Evolutionary conservation across 1,139 yeast genomes (phyloP).

Genomic region (Nakaseomyces glabratus): DNA sequence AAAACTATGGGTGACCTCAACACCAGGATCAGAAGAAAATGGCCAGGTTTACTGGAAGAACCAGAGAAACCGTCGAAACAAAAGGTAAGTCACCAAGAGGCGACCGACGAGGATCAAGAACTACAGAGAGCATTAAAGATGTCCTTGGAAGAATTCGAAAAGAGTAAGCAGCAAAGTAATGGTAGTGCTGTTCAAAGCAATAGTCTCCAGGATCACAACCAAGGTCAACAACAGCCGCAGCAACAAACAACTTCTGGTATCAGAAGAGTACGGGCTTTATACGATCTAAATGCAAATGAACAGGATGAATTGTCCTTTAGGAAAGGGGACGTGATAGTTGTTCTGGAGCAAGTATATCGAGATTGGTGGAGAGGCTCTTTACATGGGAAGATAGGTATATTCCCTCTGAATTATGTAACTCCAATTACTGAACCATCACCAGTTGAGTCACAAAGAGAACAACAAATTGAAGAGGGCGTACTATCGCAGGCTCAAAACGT

Average conservation of each 20-base stretch:
- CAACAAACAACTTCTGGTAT: slow-evolving; percentile 33
- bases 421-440: slow-evolving; percentile 62
- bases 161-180: slow-evolving; percentile 13
- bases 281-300: slow-evolving; percentile 66
- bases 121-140: slow-evolving; percentile 67
- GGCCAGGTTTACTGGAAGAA: slow-evolving; percentile 38
- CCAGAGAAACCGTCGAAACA: slow-evolving; percentile 55
- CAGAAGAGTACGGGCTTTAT: slow-evolving; percentile 71
- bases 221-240: slow-evolving; percentile 8
- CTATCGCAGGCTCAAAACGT: slow-evolving; percentile 46
- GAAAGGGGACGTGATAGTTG: slow-evolving; percentile 72
- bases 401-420: slow-evolving; percentile 86
- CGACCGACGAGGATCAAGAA: slow-evolving; percentile 68
- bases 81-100: slow-evolving; percentile 38
- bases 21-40: slow-evolving; percentile 36
- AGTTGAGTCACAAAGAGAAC: slow-evolving; percentile 40
- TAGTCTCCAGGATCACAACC: slow-evolving; percentile 7
- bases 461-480: slow-evolving; percentile 37
- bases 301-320: slow-evolving; percentile 63
- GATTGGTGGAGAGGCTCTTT: slow-evolving; percentile 97
- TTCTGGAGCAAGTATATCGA: slow-evolving; percentile 76
- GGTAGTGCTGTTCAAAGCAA: not conserved
- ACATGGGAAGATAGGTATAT: slow-evolving; percentile 76
- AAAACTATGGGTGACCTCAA: slow-evolving; percentile 60
- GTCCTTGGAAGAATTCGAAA: slow-evolving; percentile 54